Conservation (phyloP, 2,329 filamentous ascomycete genomes). For the Hypoxylon sp. region DNA sequence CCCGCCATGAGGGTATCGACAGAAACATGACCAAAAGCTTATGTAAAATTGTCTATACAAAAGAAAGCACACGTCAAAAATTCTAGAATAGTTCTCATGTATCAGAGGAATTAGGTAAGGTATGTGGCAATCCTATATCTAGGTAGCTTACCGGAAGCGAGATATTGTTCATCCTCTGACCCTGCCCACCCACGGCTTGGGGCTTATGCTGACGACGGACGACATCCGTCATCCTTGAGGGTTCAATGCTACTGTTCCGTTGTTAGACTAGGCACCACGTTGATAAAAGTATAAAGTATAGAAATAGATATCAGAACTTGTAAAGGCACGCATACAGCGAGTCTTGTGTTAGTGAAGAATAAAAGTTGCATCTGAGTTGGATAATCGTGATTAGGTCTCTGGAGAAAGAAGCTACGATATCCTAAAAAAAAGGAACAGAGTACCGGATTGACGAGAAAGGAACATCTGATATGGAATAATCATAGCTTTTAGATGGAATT, state of each 20-base stretch:
- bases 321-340: background rate
- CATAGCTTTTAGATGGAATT: slow-evolving; percentile 24
- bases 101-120: slow-evolving; percentile 22
- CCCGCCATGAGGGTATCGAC: slow-evolving; percentile 31
- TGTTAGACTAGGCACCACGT: slow-evolving; percentile 15
- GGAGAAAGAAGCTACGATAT: slow-evolving; percentile 7
- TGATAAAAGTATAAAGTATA: slow-evolving; percentile 22
- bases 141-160: slow-evolving; percentile 22
- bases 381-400: slow-evolving; percentile 9
- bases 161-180: slow-evolving; percentile 20
- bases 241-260: slow-evolving; percentile 13
- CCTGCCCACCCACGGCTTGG: slow-evolving; percentile 19
- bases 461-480: slow-evolving; percentile 22
- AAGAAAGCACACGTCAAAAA: slow-evolving; percentile 15
- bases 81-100: background rate
- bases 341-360: slow-evolving; percentile 15
- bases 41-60: slow-evolving; percentile 7
- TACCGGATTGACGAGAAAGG: slow-evolving; percentile 20
- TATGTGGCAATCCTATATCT: slow-evolving; percentile 16
- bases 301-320: slow-evolving; percentile 26
- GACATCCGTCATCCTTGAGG: slow-evolving; percentile 24
- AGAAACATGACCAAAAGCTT: slow-evolving; percentile 28
- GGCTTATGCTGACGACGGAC: slow-evolving; percentile 41
- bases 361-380: slow-evolving; percentile 19
- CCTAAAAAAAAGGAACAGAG: background rate